Evolutionary conservation across 164 flowering plant genomes (phyloP).

Genomic region (Warburgia ugandensis): DNA sequence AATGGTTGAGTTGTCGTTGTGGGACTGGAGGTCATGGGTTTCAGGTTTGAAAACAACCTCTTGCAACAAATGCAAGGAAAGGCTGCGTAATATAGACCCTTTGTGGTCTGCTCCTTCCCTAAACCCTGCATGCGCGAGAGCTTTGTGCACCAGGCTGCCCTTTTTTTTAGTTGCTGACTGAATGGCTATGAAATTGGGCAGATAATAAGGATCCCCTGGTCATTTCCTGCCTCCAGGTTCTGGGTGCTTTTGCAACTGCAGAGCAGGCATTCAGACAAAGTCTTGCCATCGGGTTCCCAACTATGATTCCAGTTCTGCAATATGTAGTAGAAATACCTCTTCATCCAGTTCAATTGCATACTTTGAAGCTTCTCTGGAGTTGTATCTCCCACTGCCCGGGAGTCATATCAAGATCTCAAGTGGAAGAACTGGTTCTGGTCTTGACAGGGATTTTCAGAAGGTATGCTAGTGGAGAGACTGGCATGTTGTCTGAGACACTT

Average conservation of each 20-base stretch:
- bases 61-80: too few relatives aligned
- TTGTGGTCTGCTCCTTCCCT: not conserved
- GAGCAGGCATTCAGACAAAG: slow-evolving; percentile 60
- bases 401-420: slow-evolving; percentile 43
- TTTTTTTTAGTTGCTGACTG: not conserved
- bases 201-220: slow-evolving; percentile 59
- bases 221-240: slow-evolving; percentile 63
- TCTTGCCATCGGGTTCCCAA: slow-evolving; percentile 77
- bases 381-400: slow-evolving; percentile 72
- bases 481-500: slow-evolving; percentile 68
- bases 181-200: slow-evolving; percentile 21
- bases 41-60: too few relatives aligned
- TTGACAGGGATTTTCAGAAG: slow-evolving; percentile 58
- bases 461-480: slow-evolving; percentile 53
- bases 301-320: slow-evolving; percentile 57
- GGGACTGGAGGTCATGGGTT: too few relatives aligned
- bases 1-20: too few relatives aligned
- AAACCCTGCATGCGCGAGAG: not conserved
- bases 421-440: slow-evolving; percentile 48
- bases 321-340: slow-evolving; percentile 73
- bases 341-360: slow-evolving; percentile 69
- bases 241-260: slow-evolving; percentile 57
- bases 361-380: slow-evolving; percentile 50
- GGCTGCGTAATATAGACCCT: too few relatives aligned
- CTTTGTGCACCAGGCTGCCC: not conserved